Evolutionary conservation across 495 filamentous ascomycete genomes (phyloP).

Genomic region (Podospora pseudoanserina): DNA sequence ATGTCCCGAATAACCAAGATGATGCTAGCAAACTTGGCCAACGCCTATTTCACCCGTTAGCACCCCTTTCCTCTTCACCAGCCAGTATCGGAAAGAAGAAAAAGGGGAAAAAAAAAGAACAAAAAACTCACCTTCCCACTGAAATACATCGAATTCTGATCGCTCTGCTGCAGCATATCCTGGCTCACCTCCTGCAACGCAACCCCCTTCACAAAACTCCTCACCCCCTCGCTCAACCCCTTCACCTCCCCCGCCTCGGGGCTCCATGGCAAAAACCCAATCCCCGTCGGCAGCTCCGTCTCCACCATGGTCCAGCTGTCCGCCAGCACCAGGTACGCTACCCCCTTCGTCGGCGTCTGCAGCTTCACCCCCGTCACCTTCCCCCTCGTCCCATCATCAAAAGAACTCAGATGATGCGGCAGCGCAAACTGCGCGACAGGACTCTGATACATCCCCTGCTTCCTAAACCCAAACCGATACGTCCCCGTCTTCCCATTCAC

Average conservation of each 20-base stretch:
- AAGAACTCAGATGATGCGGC: constrained; percentile 78
- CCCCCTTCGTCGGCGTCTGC: constrained; percentile 83
- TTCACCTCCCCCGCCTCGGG: constrained; percentile 48
- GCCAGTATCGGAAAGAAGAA: no score
- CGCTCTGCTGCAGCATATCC: constrained; percentile 64
- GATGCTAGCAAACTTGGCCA: constrained; percentile 80
- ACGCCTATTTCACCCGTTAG: constrained; percentile 43
- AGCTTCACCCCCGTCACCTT: constrained; percentile 59
- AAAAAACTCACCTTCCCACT: constrained; percentile 65
- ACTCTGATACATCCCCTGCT: constrained; percentile 55
- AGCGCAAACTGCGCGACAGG: constrained; percentile 81
- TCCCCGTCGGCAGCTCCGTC: constrained; percentile 61
- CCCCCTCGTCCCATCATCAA: constrained; percentile 55
- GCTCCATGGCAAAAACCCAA: constrained; percentile 75
- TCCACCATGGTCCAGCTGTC: constrained; percentile 82
- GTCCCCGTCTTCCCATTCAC: constrained; percentile 56
- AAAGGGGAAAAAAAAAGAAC: no score
- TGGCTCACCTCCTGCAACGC: constrained; percentile 66
- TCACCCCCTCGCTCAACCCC: constrained; percentile 50
- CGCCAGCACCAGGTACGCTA: constrained; percentile 65
- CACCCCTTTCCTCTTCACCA: background rate
- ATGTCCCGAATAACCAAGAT: constrained; percentile 67
- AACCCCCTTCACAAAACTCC: constrained; percentile 52
- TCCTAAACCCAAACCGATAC: constrained; percentile 71
- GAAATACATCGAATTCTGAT: constrained; percentile 91